Percentiles rank a stretch among this genome's conserved stretches.
These are phyloP conservation scores for Coemansia erecta DNA, from an alignment of 192 early-diverging fungal genomes.

Conservation along the genomic window DNA sequence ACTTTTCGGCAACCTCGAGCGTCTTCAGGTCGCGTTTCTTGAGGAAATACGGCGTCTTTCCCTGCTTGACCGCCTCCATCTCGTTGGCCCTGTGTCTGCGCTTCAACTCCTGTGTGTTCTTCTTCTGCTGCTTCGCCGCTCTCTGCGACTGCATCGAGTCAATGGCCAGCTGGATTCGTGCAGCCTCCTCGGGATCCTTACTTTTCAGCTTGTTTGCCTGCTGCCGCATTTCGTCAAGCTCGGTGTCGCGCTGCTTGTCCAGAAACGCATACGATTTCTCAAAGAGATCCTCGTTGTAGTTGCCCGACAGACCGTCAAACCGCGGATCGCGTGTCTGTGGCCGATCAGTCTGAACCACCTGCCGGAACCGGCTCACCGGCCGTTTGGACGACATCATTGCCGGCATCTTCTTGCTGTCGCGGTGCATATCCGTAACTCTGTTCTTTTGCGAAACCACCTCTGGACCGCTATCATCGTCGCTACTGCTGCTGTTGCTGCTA, in stretches of 20 bases:
- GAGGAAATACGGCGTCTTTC: slow-evolving; percentile 93
- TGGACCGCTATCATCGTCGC: slow-evolving; percentile 24
- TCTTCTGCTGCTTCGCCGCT: slow-evolving; percentile 51
- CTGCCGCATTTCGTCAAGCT: slow-evolving; percentile 67
- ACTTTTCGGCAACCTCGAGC: slow-evolving; percentile 83
- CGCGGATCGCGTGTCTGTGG: slow-evolving; percentile 76
- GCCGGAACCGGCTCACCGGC: slow-evolving; percentile 48
- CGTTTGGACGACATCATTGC: slow-evolving; percentile 44
- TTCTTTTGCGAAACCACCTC: slow-evolving; percentile 9
- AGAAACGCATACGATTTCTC: slow-evolving; percentile 91
- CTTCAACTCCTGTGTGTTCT: slow-evolving; percentile 62
- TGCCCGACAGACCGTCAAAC: slow-evolving; percentile 86
- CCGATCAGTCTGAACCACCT: slow-evolving; percentile 37
- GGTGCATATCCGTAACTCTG: slow-evolving; percentile 10
- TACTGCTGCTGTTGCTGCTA: slow-evolving; percentile 29
- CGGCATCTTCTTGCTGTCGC: slow-evolving; percentile 21
- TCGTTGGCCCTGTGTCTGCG: slow-evolving; percentile 81
- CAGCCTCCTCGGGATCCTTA: slow-evolving; percentile 58
- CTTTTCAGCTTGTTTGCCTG: slow-evolving; percentile 62
- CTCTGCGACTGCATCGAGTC: slow-evolving; percentile 58
- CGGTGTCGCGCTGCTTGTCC: slow-evolving; percentile 70
- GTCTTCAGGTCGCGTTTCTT: slow-evolving; percentile 83
- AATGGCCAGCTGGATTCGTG: slow-evolving; percentile 60
- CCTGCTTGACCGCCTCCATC: slow-evolving; percentile 72
- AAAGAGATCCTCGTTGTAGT: slow-evolving; percentile 89